Evolutionary conservation across 495 filamentous ascomycete species (phyloP).

Genomic region (Amorphotheca resinae): DNA sequence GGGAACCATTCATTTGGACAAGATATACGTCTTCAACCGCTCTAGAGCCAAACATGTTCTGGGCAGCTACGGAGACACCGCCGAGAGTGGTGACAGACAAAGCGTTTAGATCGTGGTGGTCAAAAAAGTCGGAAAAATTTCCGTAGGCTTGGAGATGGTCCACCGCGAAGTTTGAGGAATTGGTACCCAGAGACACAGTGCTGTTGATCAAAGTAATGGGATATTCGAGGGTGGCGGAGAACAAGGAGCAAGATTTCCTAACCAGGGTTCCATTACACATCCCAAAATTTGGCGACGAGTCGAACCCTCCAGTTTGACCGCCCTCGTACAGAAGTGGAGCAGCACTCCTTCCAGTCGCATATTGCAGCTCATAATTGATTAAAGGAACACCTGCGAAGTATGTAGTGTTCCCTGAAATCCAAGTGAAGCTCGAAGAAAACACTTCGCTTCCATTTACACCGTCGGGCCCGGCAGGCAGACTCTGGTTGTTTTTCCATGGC

Average conservation of each 20-base stretch:
- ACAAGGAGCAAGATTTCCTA: neutral
- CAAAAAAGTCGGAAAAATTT: neutral
- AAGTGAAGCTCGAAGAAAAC: neutral
- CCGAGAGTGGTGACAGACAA: neutral
- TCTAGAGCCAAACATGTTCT: neutral
- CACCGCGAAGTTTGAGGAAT: neutral
- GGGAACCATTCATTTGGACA: neutral
- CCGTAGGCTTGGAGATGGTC: neutral
- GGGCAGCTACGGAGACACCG: neutral
- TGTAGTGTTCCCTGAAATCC: neutral
- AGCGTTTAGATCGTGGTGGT: neutral
- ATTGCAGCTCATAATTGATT: neutral
- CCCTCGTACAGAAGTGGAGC: too few relatives aligned
- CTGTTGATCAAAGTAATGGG: neutral
- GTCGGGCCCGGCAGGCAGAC: neutral
- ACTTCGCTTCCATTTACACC: too few relatives aligned
- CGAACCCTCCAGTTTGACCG: too few relatives aligned
- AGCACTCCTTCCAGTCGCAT: neutral
- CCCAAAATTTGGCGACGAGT: neutral
- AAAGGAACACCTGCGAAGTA: neutral
- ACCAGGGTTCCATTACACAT: neutral
- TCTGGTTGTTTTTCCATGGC: neutral
- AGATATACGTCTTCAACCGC: neutral
- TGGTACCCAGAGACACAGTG: neutral
- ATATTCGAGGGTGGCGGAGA: neutral